Evolutionary conservation across 1,284 basidiomycete genomes (phyloP).

Genomic region (Sphaerobolus stellatus): DNA sequence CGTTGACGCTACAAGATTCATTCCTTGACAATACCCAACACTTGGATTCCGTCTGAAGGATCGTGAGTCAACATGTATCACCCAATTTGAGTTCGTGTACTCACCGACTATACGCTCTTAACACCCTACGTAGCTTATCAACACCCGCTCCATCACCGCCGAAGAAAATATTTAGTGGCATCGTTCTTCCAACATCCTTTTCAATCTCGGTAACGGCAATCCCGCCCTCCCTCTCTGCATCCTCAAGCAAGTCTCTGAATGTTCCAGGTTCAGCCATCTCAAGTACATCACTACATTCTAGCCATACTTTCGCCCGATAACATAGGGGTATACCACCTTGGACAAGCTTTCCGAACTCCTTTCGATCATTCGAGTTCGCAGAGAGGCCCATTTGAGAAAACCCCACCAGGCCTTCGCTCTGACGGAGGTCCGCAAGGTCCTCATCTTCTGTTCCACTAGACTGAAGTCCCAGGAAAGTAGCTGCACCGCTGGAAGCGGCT

Average conservation of each 20-base stretch:
- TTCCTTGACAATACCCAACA: slow-evolving; percentile 90
- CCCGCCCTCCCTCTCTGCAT: slow-evolving; percentile 53
- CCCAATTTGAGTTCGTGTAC: slow-evolving; percentile 25
- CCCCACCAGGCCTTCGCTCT: slow-evolving; percentile 79
- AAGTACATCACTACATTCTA: slow-evolving; percentile 89
- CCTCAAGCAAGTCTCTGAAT: slow-evolving; percentile 79
- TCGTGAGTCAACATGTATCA: not conserved
- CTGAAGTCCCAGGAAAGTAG: slow-evolving; percentile 62
- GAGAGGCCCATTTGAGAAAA: slow-evolving; percentile 84
- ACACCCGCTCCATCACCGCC: slow-evolving; percentile 94
- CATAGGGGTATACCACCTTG: slow-evolving; percentile 84
- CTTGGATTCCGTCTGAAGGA: slow-evolving; percentile 69
- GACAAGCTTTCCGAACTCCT: slow-evolving; percentile 77
- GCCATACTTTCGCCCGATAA: slow-evolving; percentile 86
- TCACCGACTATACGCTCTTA: slow-evolving; percentile 89
- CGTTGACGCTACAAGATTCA: slow-evolving; percentile 95
- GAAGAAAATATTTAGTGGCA: slow-evolving; percentile 97
- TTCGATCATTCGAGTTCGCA: slow-evolving; percentile 65
- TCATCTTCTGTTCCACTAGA: slow-evolving; percentile 59
- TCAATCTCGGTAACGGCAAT: slow-evolving; percentile 77
- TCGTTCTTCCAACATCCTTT: slow-evolving; percentile 91
- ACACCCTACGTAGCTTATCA: slow-evolving; percentile 83
- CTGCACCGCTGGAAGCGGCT: slow-evolving; percentile 43
- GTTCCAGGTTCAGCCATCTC: slow-evolving; percentile 91
- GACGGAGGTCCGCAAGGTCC: slow-evolving; percentile 49